Percentiles rank a stretch among this genome's conserved stretches.
Evolutionary conservation across 805 yeast species (phyloP).

Genomic region (Dipodascus geniculatus): DNA sequence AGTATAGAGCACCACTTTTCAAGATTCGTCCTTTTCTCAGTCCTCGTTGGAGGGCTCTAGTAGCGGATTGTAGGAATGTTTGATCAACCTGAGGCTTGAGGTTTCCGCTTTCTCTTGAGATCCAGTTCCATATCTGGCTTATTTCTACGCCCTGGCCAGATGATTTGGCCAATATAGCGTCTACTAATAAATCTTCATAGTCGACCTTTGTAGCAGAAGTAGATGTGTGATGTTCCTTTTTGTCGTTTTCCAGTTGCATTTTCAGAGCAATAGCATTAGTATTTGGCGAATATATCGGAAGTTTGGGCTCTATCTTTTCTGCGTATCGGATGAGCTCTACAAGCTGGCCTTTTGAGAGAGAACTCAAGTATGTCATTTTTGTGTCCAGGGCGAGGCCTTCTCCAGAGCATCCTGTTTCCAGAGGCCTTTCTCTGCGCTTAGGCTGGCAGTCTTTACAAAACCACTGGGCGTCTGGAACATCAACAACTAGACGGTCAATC

Average conservation of each 20-base stretch:
- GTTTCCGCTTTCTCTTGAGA: constrained; percentile 17
- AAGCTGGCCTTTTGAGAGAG: constrained; percentile 29
- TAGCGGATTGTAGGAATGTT: constrained; percentile 25
- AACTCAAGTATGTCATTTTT: constrained; percentile 27
- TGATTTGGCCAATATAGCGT: constrained; percentile 22
- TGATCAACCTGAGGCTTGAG: constrained; percentile 20
- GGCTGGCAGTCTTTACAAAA: constrained; percentile 29
- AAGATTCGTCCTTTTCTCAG: constrained; percentile 25
- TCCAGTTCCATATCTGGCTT: constrained; percentile 19
- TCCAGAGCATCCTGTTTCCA: constrained; percentile 29
- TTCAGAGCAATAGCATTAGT: constrained; percentile 24
- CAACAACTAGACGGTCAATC: constrained; percentile 28
- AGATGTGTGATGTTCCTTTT: constrained; percentile 14
- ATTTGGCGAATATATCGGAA: constrained; percentile 29
- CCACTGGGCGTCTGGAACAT: constrained; percentile 31
- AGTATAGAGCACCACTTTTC: constrained; percentile 21
- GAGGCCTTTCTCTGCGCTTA: constrained; percentile 24
- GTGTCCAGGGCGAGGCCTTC: constrained; percentile 24
- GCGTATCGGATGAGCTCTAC: constrained; percentile 29
- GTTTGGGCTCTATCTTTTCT: constrained; percentile 26
- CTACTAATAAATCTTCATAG: constrained; percentile 26
- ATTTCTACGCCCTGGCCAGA: constrained; percentile 20
- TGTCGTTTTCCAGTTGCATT: constrained; percentile 22
- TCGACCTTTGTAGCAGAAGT: constrained; percentile 14
- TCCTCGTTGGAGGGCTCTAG: constrained; percentile 28